A percentile compares a stretch with the other conserved stretches of the same genome.
Evolutionary conservation across 192 early-diverging fungal genomes (phyloP).

Genomic region (Entomortierella beljakovae): DNA sequence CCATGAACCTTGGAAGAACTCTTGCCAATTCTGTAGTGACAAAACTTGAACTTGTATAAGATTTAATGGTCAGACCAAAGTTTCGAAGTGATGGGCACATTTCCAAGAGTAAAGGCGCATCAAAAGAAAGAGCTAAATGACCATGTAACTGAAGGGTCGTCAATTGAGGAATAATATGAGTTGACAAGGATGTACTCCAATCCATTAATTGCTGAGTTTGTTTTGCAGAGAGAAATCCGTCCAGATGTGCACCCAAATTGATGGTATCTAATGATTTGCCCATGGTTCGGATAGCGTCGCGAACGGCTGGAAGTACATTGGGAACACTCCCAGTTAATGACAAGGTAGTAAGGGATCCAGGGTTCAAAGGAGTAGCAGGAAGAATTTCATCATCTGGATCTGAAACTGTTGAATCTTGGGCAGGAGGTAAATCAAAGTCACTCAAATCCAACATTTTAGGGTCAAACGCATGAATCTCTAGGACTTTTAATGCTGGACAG

Average conservation of each 20-base stretch:
- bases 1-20: slow-evolving; percentile 22
- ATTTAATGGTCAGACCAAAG: slow-evolving; percentile 14
- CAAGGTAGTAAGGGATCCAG: not conserved
- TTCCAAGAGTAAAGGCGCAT: slow-evolving; percentile 22
- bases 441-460: slow-evolving; percentile 9
- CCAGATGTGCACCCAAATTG: slow-evolving; percentile 18
- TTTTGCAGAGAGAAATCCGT: slow-evolving; percentile 17
- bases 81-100: slow-evolving; percentile 8
- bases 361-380: not conserved
- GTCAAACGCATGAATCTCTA: slow-evolving; percentile 17
- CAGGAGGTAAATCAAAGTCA: not conserved
- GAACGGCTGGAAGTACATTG: slow-evolving; percentile 15
- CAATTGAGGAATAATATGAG: not conserved
- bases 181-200: slow-evolving; percentile 15
- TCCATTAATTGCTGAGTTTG: slow-evolving; percentile 8
- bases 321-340: slow-evolving; percentile 27
- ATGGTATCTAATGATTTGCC: slow-evolving; percentile 8
- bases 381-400: not conserved
- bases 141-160: slow-evolving; percentile 18
- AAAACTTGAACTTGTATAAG: slow-evolving; percentile 31
- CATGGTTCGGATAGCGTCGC: slow-evolving; percentile 18
- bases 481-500: slow-evolving; percentile 2
- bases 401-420: too few relatives aligned
- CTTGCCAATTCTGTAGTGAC: slow-evolving; percentile 4
- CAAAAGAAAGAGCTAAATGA: slow-evolving; percentile 23